Base-by-base conservation (phyloP, 805 yeast species). In the Yamadazyma paraphyllophila region DNA sequence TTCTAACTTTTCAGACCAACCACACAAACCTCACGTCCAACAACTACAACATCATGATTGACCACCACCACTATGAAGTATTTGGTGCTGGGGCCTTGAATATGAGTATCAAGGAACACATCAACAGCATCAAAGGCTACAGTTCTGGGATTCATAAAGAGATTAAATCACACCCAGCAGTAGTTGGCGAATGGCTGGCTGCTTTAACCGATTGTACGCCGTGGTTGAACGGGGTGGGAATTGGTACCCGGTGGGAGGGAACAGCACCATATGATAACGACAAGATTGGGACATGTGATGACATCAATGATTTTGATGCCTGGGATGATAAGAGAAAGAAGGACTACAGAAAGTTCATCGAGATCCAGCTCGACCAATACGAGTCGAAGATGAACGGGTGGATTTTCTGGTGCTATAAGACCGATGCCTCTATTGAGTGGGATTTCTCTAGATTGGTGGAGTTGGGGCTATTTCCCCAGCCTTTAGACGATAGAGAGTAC, bases 121-220 rank as follows among this genome's bases (percentile, higher is more conserved):
- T 57, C 45, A 48, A 45, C 51, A 63, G 48, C 56, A 76, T 59
- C 41, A 54, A 45, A 50, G 46, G 65, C 58, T 58, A 63, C 59
- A 51, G 66, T 17, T 40, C 63, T 49, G 48, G 68, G 44, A 57
- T 77, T 60, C 14, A 55, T 40, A 30, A 67, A 33, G 73, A 74
- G 42, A 60, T 65, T 33, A 70, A 69, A 24, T 50, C 54, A 17
- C 70, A 67, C 45, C 80, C 80, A 27, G 77, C 81, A 3, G 70
- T 84, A 7, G 78, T 81, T 34, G 91, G 90, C 2, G 90, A 83
- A 61, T 83, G 83, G 81, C 74, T 83, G 27, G 88, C 82, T n/a
- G 89, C 85, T 11, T 67, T 84, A 39, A 83, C 88, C 1, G 90
- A 84, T 59, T 83, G 90, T 61, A 79, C 87, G 4, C 68, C 65